Evolutionary conservation across 345 rosid genomes (phyloP).

Genomic region (Citrus trifoliata): DNA sequence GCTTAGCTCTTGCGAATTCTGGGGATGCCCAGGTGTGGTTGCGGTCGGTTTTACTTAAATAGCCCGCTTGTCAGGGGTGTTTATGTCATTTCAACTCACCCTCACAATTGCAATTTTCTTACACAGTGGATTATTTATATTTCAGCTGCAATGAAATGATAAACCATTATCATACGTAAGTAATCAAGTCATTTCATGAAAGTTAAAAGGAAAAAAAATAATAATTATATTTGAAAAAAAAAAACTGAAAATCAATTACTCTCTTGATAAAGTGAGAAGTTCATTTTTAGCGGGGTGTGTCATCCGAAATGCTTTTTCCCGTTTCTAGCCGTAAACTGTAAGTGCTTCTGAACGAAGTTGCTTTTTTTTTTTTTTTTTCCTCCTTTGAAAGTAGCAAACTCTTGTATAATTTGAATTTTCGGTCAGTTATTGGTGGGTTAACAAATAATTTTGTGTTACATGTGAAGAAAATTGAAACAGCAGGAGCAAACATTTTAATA

Average conservation of each 20-base stretch:
- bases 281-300: neutral
- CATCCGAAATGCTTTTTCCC: neutral
- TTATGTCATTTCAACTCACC: neutral
- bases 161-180: too few relatives aligned
- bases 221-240: neutral
- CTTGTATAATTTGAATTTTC: neutral
- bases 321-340: neutral
- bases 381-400: neutral
- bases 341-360: neutral
- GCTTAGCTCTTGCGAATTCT: slow-evolving; percentile 11
- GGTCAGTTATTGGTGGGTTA: neutral
- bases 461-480: too few relatives aligned
- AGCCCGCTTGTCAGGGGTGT: neutral
- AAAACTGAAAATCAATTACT: neutral
- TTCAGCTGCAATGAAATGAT: too few relatives aligned
- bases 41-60: neutral
- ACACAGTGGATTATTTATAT: too few relatives aligned
- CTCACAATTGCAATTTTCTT: too few relatives aligned
- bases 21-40: neutral
- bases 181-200: too few relatives aligned
- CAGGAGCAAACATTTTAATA: too few relatives aligned
- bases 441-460: neutral
- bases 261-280: neutral
- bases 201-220: neutral
- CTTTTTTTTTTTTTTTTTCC: too few relatives aligned